These are phyloP conservation scores for Filosporella fistucella DNA, from an alignment of 495 filamentous ascomycete genomes.

Conservation along the genomic window DNA sequence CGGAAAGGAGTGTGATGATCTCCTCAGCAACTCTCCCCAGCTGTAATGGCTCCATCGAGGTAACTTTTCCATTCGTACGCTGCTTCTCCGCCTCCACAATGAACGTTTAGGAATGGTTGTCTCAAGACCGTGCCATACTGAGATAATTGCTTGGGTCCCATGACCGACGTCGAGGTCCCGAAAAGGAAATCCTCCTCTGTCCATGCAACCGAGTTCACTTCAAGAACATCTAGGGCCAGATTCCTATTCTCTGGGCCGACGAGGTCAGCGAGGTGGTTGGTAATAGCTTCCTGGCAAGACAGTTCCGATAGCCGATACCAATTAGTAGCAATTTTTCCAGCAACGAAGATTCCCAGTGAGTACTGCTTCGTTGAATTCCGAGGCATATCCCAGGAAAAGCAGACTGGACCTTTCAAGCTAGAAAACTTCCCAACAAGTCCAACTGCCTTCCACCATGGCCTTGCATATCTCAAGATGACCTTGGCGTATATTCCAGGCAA, in stretches of 20 bases:
- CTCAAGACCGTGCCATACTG: slow-evolving; percentile 20
- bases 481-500: slow-evolving; percentile 33
- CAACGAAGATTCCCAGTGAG: slow-evolving; percentile 35
- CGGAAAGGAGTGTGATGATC: slow-evolving; percentile 19
- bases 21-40: slow-evolving; percentile 34
- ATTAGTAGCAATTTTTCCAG: slow-evolving; percentile 24
- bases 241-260: slow-evolving; percentile 1
- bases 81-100: slow-evolving; percentile 43
- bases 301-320: slow-evolving; percentile 19
- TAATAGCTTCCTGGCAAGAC: not conserved
- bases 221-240: slow-evolving; percentile 10
- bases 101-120: slow-evolving; percentile 28
- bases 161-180: slow-evolving; percentile 16
- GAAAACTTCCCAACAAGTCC: slow-evolving; percentile 30
- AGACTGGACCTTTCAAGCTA: slow-evolving; percentile 31
- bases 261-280: slow-evolving; percentile 10
- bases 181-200: slow-evolving; percentile 15
- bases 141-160: slow-evolving; percentile 23
- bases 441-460: slow-evolving; percentile 35
- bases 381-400: slow-evolving; percentile 33
- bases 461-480: slow-evolving; percentile 28
- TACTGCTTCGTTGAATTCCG: slow-evolving; percentile 24
- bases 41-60: slow-evolving; percentile 41
- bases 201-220: slow-evolving; percentile 19
- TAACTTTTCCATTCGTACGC: slow-evolving; percentile 40